Conservation (phyloP, 495 filamentous ascomycete species). For the Penicillium chermesinum region DNA sequence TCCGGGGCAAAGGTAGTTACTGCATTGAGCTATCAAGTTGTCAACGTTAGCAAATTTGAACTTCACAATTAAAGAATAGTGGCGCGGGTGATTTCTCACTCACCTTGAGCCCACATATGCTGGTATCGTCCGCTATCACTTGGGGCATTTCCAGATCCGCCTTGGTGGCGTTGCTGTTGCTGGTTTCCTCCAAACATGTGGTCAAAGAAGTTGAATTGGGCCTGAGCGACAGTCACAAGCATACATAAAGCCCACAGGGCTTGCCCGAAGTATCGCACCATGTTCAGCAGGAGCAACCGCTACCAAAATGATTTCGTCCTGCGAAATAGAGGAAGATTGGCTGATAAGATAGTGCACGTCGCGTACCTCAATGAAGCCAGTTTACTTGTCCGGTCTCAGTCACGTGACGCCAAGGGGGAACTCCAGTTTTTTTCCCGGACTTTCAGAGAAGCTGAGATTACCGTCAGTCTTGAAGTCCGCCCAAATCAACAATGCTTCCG, state of each 20-base stretch:
- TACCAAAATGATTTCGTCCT: not conserved
- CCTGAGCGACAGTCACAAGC: slow-evolving; percentile 44
- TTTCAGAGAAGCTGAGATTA: slow-evolving; percentile 21
- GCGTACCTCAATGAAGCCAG: slow-evolving; percentile 26
- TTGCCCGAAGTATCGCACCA: slow-evolving; percentile 24
- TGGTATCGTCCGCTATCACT: slow-evolving; percentile 77
- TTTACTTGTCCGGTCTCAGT: slow-evolving; percentile 6
- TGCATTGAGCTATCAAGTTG: slow-evolving; percentile 59
- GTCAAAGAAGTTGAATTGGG: slow-evolving; percentile 88
- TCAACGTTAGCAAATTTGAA: not conserved
- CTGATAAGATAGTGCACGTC: not conserved
- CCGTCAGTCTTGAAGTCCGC: slow-evolving; percentile 12
- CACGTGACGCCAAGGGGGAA: slow-evolving; percentile 32
- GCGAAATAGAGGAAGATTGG: not conserved
- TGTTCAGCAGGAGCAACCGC: slow-evolving; percentile 7
- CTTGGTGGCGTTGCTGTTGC: slow-evolving; percentile 59
- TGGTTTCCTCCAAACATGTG: slow-evolving; percentile 66
- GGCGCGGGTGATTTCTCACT: no score
- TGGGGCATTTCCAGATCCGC: slow-evolving; percentile 49
- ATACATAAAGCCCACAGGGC: slow-evolving; percentile 44
- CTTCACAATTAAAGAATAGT: no score
- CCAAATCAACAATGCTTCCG: slow-evolving; percentile 36
- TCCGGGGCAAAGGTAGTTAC: slow-evolving; percentile 86
- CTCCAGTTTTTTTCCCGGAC: slow-evolving; percentile 11
- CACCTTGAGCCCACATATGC: slow-evolving; percentile 61